Conservation (phyloP, 805 yeast species). For the Candida corydali region DNA sequence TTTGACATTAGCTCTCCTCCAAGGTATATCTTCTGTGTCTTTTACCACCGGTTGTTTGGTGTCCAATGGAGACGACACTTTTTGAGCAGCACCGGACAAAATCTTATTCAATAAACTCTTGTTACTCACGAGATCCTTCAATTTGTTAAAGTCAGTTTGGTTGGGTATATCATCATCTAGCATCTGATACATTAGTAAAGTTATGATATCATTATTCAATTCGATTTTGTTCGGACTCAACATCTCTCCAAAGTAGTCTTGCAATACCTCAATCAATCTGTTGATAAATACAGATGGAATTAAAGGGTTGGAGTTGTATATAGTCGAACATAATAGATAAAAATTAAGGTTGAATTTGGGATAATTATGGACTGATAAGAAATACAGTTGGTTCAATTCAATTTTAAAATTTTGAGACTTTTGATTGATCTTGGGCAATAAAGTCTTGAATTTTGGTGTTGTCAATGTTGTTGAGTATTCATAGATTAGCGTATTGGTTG, state of each 20-base stretch:
- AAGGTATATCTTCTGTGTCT: conserved; percentile 43
- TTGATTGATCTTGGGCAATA: conserved; percentile 12
- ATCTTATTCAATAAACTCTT: conserved; percentile 53
- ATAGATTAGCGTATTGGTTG: conserved; percentile 28
- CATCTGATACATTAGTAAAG: conserved; percentile 71
- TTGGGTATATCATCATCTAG: conserved; percentile 74
- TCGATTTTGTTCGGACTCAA: conserved; percentile 49
- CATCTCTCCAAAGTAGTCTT: conserved; percentile 51
- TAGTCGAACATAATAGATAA: conserved; percentile 4
- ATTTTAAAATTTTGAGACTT: conserved; percentile 3
- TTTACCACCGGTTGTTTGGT: background rate
- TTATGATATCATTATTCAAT: conserved; percentile 66
- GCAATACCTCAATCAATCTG: conserved; percentile 46
- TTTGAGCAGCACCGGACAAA: conserved; percentile 36
- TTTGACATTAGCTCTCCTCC: conserved; percentile 73
- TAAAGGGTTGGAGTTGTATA: conserved; percentile 41
- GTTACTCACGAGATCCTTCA: conserved; percentile 68
- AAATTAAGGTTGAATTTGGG: conserved; percentile 3
- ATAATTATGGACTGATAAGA: conserved; percentile 4
- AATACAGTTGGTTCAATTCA: conserved; percentile 5
- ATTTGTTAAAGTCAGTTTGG: conserved; percentile 63
- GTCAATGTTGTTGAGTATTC: conserved; percentile 30
- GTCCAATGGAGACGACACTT: conserved; percentile 10
- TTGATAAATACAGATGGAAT: conserved; percentile 52
- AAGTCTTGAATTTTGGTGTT: conserved; percentile 29